Percentiles rank a stretch among this genome's conserved stretches.
phyloP scores from a whole-genome alignment of 2,329 filamentous ascomycete genomes.

The Triangularia verruculosa region DNA sequence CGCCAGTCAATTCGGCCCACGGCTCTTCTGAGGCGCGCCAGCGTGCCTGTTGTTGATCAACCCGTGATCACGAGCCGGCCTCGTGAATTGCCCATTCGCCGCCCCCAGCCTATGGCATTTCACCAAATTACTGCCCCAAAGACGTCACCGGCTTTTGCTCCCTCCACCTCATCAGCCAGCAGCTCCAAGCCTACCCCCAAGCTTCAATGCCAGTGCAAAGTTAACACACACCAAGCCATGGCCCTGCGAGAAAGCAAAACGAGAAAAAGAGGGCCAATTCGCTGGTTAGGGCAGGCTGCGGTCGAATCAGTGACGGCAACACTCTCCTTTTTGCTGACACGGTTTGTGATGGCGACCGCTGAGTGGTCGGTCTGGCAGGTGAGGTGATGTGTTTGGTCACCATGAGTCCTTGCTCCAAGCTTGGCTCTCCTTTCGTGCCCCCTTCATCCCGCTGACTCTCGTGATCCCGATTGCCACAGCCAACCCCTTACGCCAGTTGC shows the following conservation, averaged over 20 bases:
- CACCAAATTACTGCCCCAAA: neutral
- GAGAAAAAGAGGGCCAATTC: conserved; percentile 25
- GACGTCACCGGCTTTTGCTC: neutral
- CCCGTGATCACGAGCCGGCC: conserved; percentile 25
- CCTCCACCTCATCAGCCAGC: neutral
- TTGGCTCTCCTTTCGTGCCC: conserved; percentile 19
- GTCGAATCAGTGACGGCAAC: conserved; percentile 26
- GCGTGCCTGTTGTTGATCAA: conserved; percentile 17
- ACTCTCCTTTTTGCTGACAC: conserved; percentile 28
- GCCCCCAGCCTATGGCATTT: conserved; percentile 1
- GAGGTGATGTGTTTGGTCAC: conserved; percentile 14
- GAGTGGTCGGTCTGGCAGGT: conserved; percentile 21
- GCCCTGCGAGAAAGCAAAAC: neutral
- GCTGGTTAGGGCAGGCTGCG: conserved; percentile 21
- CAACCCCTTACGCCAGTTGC: neutral
- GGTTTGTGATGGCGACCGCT: conserved; percentile 19
- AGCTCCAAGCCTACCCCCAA: neutral
- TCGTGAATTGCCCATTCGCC: conserved; percentile 14
- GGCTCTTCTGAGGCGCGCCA: conserved; percentile 8
- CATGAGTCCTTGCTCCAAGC: neutral
- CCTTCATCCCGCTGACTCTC: conserved; percentile 24
- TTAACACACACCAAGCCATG: neutral
- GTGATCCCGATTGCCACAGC: conserved; percentile 30
- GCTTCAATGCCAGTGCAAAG: neutral
- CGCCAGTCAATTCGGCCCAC: conserved; percentile 17